phyloP scores from a whole-genome alignment of 257 asterid genomes.

The Solanum chaucha region DNA sequence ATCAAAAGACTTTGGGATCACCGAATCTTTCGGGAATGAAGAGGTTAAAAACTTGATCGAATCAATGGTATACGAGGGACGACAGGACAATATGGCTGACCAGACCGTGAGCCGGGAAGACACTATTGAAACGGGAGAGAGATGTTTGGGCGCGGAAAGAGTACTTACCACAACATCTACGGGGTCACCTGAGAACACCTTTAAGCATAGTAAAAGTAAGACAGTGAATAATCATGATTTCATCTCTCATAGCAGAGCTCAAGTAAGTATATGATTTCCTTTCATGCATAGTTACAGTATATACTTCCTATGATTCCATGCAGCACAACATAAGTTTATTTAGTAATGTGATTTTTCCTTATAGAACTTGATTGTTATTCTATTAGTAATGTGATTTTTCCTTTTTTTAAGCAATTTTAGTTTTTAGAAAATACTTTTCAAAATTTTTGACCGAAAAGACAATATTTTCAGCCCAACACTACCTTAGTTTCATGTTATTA shows the following conservation, averaged over 20 bases:
- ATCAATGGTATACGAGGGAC: not conserved
- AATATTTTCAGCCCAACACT: too few species aligned
- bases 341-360: not conserved
- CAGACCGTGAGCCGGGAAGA: conserved; percentile 31
- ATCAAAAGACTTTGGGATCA: not conserved
- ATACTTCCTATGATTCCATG: not conserved
- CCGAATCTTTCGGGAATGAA: not conserved
- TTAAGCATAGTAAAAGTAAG: not conserved
- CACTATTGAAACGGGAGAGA: conserved; percentile 37
- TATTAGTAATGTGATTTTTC: too few species aligned
- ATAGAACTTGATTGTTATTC: not conserved
- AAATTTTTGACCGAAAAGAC: too few species aligned
- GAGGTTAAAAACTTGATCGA: not conserved
- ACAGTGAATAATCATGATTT: conserved; percentile 54
- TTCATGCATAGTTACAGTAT: too few species aligned
- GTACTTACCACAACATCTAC: conserved; percentile 31
- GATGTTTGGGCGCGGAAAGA: conserved; percentile 18
- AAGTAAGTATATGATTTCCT: conserved; percentile 13
- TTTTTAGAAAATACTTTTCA: too few species aligned
- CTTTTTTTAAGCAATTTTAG: not conserved
- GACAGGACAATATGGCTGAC: conserved; percentile 25
- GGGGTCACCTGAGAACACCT: conserved; percentile 65
- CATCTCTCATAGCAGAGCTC: conserved; percentile 39
- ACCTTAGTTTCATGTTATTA: not conserved
- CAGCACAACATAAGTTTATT: not conserved